Conservation (phyloP, 768 basidiomycete genomes). For the Neoboletus brunneissimus region DNA sequence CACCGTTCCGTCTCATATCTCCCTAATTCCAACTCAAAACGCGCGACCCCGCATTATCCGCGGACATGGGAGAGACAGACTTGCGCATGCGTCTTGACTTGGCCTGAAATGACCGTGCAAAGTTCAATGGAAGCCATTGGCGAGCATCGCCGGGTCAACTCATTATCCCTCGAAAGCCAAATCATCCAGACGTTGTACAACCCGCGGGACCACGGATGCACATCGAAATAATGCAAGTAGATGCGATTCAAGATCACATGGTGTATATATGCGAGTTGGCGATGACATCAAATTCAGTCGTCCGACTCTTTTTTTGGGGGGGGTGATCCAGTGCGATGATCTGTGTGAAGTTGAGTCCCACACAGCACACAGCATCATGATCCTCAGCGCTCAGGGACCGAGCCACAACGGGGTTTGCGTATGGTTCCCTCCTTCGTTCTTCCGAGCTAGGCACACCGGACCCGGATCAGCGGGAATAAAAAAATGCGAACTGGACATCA, state of each 20-base stretch:
- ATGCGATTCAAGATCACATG: not conserved
- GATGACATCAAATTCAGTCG: not conserved
- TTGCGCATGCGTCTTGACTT: no score
- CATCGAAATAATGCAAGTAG: no score
- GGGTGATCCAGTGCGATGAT: not conserved
- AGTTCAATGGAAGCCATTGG: not conserved
- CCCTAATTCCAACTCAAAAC: no score
- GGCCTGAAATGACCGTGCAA: not conserved
- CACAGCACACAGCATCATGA: not conserved
- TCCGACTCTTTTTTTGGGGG: not conserved
- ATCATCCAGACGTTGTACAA: not conserved
- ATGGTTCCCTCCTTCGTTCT: no score
- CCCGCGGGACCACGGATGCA: not conserved
- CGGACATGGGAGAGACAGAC: conserved; percentile 2
- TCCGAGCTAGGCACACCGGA: no score
- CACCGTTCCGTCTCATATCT: no score
- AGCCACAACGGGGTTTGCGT: not conserved
- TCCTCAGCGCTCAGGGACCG: not conserved
- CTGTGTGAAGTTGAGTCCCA: not conserved
- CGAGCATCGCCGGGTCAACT: not conserved
- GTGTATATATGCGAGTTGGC: not conserved
- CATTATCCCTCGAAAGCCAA: not conserved
- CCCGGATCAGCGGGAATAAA: not conserved
- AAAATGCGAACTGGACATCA: not conserved
- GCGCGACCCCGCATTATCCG: not conserved